Percentiles rank a stretch among this genome's conserved stretches.
phyloP scores from a whole-genome alignment of 2,329 filamentous ascomycete genomes.

The Colletotrichum gloeosporioides region DNA sequence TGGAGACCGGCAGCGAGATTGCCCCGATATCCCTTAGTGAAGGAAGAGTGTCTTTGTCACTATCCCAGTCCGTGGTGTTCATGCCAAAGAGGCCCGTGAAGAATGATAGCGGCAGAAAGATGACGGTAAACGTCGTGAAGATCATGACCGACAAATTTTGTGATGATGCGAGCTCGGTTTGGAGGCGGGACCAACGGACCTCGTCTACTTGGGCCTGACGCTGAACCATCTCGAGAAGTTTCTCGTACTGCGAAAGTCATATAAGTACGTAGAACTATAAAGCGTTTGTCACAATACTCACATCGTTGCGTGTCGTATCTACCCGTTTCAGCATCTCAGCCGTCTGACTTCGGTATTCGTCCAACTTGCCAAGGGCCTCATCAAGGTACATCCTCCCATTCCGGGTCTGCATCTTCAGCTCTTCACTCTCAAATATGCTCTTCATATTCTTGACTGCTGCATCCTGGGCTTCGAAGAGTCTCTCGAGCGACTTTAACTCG shows the following conservation, averaged over 20 bases:
- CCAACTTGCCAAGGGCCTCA: conserved; percentile 56
- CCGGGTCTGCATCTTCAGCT: background rate
- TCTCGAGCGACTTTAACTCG: conserved; percentile 62
- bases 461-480: conserved; percentile 63
- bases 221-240: conserved; percentile 70
- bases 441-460: conserved; percentile 43
- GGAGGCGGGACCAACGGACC: conserved; percentile 65
- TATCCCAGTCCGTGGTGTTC: conserved; percentile 66
- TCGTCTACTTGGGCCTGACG: conserved; percentile 72
- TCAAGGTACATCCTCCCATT: conserved; percentile 46
- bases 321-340: conserved; percentile 65
- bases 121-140: conserved; percentile 68
- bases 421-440: background rate
- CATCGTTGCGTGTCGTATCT: conserved; percentile 61
- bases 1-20: conserved; percentile 54
- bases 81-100: conserved; percentile 71
- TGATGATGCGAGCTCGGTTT: conserved; percentile 66
- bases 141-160: conserved; percentile 70
- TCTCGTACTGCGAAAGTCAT: conserved; percentile 51
- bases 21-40: conserved; percentile 49
- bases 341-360: conserved; percentile 59
- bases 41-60: conserved; percentile 41
- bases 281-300: background rate
- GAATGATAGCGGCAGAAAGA: conserved; percentile 69
- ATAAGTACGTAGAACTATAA: fast-evolving